Percentiles rank a stretch among this genome's conserved stretches.
Conservation (phyloP, 2,329 filamentous ascomycete genomes). For the Scortechinia acanthostroma region DNA sequence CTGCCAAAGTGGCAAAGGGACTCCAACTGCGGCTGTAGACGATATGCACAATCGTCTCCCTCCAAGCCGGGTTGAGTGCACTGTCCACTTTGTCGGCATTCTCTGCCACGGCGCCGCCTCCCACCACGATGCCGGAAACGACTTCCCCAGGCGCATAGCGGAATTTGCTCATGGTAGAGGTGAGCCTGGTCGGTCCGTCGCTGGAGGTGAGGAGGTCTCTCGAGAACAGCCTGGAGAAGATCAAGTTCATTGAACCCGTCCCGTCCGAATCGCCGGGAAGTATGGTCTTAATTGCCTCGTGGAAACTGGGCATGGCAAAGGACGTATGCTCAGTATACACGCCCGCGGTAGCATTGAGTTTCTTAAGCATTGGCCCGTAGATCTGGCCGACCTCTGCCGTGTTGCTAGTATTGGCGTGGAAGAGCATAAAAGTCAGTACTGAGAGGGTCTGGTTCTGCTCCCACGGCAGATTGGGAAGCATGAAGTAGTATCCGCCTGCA, state of each 20-base stretch:
- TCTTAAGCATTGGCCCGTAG: no score
- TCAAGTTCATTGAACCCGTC: no score
- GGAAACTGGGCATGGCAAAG: no score
- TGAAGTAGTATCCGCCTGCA: slow-evolving; percentile 23
- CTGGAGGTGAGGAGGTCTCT: not conserved
- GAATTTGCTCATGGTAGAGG: not conserved
- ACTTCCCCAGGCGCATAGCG: not conserved
- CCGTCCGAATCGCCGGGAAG: no score
- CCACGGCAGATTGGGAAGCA: slow-evolving; percentile 19
- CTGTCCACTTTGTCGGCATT: not conserved
- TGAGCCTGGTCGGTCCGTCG: not conserved
- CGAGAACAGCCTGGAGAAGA: not conserved
- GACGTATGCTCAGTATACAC: no score
- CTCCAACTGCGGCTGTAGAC: not conserved
- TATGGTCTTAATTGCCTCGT: no score
- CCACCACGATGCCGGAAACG: not conserved
- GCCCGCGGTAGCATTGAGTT: no score
- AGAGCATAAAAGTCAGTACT: slow-evolving; percentile 18
- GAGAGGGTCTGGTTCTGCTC: no score
- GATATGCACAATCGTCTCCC: not conserved
- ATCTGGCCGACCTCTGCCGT: no score
- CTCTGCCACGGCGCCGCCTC: not conserved
- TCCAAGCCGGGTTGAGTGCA: not conserved
- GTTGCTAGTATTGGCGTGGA: slow-evolving; percentile 4
- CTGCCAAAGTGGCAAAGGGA: not conserved